Base-by-base conservation (phyloP, 495 filamentous ascomycete species). In the Penicillium lividum region DNA sequence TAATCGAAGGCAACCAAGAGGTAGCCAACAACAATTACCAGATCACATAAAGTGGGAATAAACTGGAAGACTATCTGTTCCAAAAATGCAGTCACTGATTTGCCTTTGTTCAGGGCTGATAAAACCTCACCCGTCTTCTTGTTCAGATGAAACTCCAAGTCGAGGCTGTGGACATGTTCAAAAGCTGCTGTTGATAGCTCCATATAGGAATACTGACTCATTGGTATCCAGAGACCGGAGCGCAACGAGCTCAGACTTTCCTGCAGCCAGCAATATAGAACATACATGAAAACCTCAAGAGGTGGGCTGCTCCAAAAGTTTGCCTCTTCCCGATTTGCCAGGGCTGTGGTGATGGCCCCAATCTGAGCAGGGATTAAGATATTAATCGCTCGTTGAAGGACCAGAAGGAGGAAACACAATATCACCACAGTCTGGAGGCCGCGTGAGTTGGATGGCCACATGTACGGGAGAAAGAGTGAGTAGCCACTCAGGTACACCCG, bases 401-500 rank as follows among this genome's bases (percentile, higher is more conserved):
- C 69, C 18, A 95, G 81, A 42, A 98, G 79, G 25, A 84, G 31
- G 62, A 96, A 89, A 73, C 93, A 97, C 38, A 90, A 57, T 4
- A 95, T 59, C n/a, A 94, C 89, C 42, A 89, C 75, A 27, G 89
- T 50, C 74, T 97, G 88, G 25, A 97, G 78, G 61, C 75, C 77
- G 34, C 77, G 72, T 28, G 89, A 84, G 63, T 91, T 91, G 56
- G 84, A 86, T 15, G 91, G 93, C 93, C 93, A 98, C 43, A 97
- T 84, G 66, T 96, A 98, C 0, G 92, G 93, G 72, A 96, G 92
- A 74, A 98, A 95, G 25, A 96, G 76, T 16, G 85, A 86, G 70
- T 96, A 98, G 18, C 90, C 89, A 57, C 86, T 85, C 50, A 62
- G 30, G 25, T 58, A 53, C n/a, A 47, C 38, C 61, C 53, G 44